Evolutionary conservation across 208 protist species (phyloP).

Genomic region (Blechomonas ayalai): DNA sequence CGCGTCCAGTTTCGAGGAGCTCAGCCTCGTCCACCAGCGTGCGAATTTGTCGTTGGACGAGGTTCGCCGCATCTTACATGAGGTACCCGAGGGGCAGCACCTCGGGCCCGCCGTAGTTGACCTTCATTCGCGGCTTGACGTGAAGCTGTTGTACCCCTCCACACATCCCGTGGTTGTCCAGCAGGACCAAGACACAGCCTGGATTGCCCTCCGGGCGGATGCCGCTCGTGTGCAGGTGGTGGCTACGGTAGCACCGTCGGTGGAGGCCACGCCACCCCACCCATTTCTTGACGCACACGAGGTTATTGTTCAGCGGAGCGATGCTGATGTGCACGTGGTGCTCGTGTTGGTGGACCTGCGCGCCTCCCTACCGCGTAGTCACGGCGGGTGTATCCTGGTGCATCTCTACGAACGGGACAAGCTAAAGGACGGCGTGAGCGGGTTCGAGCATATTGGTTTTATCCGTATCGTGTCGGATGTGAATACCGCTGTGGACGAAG

Average conservation of each 20-base stretch:
- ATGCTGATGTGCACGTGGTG: constrained; percentile 33
- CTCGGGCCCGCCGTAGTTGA: constrained; percentile 44
- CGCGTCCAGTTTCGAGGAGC: constrained; percentile 69
- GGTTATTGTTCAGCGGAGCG: constrained; percentile 63
- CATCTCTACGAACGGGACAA: constrained; percentile 35
- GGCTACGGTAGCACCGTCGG: constrained; percentile 12
- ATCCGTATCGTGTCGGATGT: no score
- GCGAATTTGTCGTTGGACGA: constrained; percentile 46
- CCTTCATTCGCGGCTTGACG: constrained; percentile 45
- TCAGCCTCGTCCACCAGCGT: constrained; percentile 40
- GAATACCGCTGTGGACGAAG: no score
- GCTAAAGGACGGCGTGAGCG: constrained; percentile 6
- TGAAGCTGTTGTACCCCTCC: constrained; percentile 43
- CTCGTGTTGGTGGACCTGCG: constrained; percentile 52
- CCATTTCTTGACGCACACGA: constrained; percentile 30
- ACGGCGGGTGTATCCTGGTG: constrained; percentile 15
- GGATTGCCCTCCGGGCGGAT: constrained; percentile 15
- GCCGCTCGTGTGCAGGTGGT: constrained; percentile 12
- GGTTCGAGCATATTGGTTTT: constrained; percentile 55
- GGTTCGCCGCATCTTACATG: constrained; percentile 46
- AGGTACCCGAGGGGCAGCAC: background rate
- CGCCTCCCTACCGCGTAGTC: constrained; percentile 11
- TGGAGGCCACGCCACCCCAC: constrained; percentile 14
- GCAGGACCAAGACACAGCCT: constrained; percentile 12
- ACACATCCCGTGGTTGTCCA: constrained; percentile 51